Evolutionary conservation across 163 green algal species (phyloP).

Genomic region (Prototheca wickerhamii): DNA sequence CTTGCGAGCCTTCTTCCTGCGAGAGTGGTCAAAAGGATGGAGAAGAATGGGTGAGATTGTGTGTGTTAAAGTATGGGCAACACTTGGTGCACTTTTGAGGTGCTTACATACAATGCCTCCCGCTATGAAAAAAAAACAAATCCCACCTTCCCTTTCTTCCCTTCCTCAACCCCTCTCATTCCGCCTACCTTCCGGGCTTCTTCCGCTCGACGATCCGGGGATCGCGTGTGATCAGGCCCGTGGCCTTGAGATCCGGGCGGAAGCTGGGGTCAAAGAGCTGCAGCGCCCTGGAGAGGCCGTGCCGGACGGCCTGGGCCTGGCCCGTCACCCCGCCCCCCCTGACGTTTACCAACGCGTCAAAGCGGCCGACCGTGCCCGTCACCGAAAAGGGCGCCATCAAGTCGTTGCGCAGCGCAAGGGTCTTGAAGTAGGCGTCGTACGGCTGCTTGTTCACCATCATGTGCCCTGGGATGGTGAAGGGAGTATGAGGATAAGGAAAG

Average conservation of each 20-base stretch:
- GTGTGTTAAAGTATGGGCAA: too few species aligned
- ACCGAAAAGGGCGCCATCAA: conserved; percentile 69
- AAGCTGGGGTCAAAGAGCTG: conserved; percentile 58
- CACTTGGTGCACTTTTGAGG: too few species aligned
- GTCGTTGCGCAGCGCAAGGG: conserved; percentile 47
- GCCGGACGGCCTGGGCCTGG: conserved; percentile 59
- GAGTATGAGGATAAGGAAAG: background rate
- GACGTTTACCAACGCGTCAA: conserved; percentile 64
- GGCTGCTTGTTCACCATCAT: conserved; percentile 68
- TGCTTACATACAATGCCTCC: too few species aligned
- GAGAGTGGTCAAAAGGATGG: background rate
- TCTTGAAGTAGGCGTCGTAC: conserved; percentile 67
- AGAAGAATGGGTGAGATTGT: background rate
- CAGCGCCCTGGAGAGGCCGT: conserved; percentile 77
- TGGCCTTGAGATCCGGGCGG: conserved; percentile 48
- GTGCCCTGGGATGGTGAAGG: conserved; percentile 21
- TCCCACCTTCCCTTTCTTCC: too few species aligned
- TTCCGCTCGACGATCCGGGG: conserved; percentile 86
- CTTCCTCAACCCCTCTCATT: background rate
- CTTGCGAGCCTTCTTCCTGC: conserved; percentile 72
- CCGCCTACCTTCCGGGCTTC: conserved; percentile 67
- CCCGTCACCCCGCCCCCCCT: conserved; percentile 48
- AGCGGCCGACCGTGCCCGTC: conserved; percentile 54
- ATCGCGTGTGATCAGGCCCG: conserved; percentile 62
- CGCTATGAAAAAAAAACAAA: too few species aligned